Evolutionary conservation across 2,329 filamentous ascomycete species (phyloP).

Genomic region (Aspergillus ochraceus): DNA sequence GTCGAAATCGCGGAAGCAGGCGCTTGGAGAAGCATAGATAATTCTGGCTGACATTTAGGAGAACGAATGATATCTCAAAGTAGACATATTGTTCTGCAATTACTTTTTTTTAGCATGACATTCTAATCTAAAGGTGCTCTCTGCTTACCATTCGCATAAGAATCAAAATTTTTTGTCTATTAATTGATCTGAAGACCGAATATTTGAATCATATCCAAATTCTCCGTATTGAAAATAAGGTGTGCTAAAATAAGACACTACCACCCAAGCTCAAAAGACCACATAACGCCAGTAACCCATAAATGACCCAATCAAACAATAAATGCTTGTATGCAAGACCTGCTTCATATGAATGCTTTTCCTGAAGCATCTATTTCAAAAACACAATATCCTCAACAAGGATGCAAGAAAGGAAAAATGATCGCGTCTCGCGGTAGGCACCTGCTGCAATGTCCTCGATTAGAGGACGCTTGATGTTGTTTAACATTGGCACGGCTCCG

Average conservation of each 20-base stretch:
- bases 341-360: neutral
- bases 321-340: neutral
- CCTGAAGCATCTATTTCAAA: neutral
- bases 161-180: too few species aligned
- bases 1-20: constrained; percentile 42
- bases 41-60: too few species aligned
- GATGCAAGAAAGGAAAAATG: neutral
- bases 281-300: neutral
- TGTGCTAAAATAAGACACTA: neutral
- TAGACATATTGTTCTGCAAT: too few species aligned
- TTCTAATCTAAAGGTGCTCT: too few species aligned
- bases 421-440: too few species aligned
- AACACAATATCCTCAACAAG: neutral
- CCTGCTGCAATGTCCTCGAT: neutral
- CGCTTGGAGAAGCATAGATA: constrained; percentile 12
- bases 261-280: neutral
- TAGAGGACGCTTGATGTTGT: neutral
- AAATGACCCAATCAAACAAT: neutral
- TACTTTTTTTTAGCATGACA: too few species aligned
- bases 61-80: too few species aligned
- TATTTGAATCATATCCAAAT: too few species aligned
- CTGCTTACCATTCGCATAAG: too few species aligned
- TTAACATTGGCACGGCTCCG: constrained; percentile 28
- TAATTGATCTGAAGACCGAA: too few species aligned
- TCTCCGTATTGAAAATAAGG: neutral